Evolutionary conservation across 2,329 filamentous ascomycete species (phyloP), one percentile per base, ranked within the genome.

Genomic region (Phoma herbarum): DNA sequence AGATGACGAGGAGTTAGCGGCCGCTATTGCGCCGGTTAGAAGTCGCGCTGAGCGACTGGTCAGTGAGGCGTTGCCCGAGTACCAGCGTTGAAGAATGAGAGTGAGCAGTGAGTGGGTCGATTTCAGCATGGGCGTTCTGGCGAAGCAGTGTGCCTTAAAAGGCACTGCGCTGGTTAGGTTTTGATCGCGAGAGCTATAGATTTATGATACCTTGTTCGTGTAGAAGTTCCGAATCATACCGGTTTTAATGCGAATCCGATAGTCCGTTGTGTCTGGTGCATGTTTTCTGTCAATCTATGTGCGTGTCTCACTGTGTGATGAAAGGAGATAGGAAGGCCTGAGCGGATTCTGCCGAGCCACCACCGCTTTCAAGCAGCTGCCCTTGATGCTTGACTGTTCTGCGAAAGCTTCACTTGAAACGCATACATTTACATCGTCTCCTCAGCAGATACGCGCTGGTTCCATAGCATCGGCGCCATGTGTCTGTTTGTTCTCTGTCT

Each of bases 1-100:
- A 1, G 72, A 75, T 4, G 74, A 76, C 18, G 72, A 75, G 47
- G 72, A 63, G 7, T 59, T 76, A 1, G 69, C 75, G 16, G 71
- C 61, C 7, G 68, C 72, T 14, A 65, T 74, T 26, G 63, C 70
- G n/a, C 59, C 62, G 1, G 66, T 63, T 14, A 48, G 66, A 28
- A 65, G 62, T 56, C 31, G 53, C 8, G 52, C 35, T 8, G 62
- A 63, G 25, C 62, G 61, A 39, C 61, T 64, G 28, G 52, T 49
- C 20, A 68, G 69, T 29, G 74, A 75, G 55, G 67, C 63, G 41
- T 65, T 75, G 52, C 74, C 74, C 7, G 64, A 67, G 50, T 76
- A 76, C 59, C 60, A 67, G 49, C 61, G 72, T n/a, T n/a, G n/a
- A n/a, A n/a, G n/a, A n/a, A n/a, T n/a, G n/a, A n/a, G n/a, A n/a